Conservation (phyloP, 768 basidiomycete genomes). For the Lentinula edodes region DNA sequence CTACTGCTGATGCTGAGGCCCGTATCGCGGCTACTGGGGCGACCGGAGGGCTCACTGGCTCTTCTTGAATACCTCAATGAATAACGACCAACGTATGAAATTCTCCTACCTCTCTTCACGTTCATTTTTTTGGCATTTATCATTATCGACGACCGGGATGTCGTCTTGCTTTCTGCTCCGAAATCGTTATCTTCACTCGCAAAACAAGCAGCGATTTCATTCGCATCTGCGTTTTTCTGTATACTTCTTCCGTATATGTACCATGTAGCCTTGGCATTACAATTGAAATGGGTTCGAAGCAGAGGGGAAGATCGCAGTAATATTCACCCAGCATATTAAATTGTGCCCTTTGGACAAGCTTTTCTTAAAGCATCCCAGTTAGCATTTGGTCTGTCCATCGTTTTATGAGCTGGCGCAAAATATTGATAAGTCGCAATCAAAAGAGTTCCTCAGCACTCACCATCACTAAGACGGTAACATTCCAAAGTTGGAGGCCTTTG, state of each 20-base stretch:
- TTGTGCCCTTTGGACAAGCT: no score
- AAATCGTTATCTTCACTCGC: background rate
- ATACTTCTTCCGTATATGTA: background rate
- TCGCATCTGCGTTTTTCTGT: background rate
- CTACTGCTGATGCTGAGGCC: conserved; percentile 26
- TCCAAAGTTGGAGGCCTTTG: no score
- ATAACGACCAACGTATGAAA: background rate
- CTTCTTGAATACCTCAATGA: background rate
- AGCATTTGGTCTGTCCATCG: no score
- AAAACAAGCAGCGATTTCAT: background rate
- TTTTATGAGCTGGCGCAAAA: no score
- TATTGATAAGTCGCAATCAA: no score
- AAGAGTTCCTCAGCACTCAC: no score
- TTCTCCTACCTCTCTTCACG: background rate
- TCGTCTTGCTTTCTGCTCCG: background rate
- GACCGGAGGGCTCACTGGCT: conserved; percentile 20
- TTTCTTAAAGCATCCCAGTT: no score
- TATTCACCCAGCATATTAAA: no score
- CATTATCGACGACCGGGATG: conserved; percentile 4
- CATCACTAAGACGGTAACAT: no score
- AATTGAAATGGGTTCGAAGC: background rate
- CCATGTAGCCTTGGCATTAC: background rate
- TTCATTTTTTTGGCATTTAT: background rate
- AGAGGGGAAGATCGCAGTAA: no score
- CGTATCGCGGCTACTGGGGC: conserved; percentile 33